Base-by-base conservation (phyloP, 192 early-diverging fungal species). In the Gaertneriomyces sp. region DNA sequence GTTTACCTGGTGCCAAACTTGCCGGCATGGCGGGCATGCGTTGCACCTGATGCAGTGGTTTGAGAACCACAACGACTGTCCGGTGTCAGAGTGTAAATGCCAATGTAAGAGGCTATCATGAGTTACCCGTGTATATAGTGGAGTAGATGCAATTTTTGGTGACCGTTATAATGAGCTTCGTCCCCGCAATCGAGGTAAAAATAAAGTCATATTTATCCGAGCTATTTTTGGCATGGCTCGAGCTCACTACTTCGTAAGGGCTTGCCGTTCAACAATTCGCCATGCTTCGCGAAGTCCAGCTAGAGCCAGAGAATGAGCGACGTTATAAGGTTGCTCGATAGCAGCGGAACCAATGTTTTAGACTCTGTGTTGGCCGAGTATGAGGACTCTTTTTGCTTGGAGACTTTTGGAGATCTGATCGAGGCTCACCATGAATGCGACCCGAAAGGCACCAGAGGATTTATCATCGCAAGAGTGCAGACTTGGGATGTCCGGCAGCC, bases 1-100 rank as follows among this genome's bases (percentile, higher is more conserved):
- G 95, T 99, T 97, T 71, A 96, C 93, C 11, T 99, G 96, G 96
- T 99, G 96, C 76, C 94, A 96, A 74, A 91, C 90, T 8, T 99
- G 96, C 74, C 82, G 90, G 11, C 96, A 99, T 75, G 96, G 96
- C 43, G 96, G 96, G 1, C 96, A 99, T 70, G 88, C 90, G 3
- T 76, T 81, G 38, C 96, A 99, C 67, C 84, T 99, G 77, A 72
- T 84, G 42, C 81, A 89, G 45, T 99, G 96, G 96, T 99, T 99
- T 71, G 74, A 83, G 55, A 87, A 80, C 0, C 92, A 98, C 72
- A 64, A 69, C 17, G 79, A 77, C 40, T 98, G 96, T 74, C 94
- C 96, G 19, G 93, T 98, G 5, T 87, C 93, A n/a, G 90, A 90
- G 38, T 98, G 96, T 68, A 75, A 74, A 41, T 94, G 92, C 75